These are phyloP conservation scores for Pseudonitzschia multiseries DNA, from an alignment of 108 stramenopile genomes.

Conservation along the genomic window DNA sequence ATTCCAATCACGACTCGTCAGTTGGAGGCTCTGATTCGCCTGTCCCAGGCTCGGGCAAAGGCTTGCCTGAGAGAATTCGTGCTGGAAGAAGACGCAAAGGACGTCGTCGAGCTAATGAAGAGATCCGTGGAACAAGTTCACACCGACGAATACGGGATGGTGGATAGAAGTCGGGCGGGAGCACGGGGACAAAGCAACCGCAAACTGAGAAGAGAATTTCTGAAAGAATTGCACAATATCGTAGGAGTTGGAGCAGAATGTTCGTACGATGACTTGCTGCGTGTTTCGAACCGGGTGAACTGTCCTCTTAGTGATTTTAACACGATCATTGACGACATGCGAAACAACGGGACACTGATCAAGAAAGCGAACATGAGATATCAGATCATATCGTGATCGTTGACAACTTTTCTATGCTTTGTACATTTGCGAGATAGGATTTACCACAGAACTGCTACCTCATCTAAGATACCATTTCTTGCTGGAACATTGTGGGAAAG, in stretches of 20 bases:
- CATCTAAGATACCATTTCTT: too few species aligned
- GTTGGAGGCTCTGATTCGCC: conserved; percentile 92
- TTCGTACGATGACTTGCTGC: conserved; percentile 57
- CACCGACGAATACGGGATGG: conserved; percentile 65
- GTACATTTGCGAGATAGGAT: neutral
- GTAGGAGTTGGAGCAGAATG: conserved; percentile 54
- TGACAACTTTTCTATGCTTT: neutral
- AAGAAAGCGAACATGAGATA: conserved; percentile 55
- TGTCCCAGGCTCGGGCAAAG: conserved; percentile 95
- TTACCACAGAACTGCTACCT: too few species aligned
- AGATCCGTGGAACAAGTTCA: conserved; percentile 71
- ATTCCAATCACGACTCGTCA: conserved; percentile 98
- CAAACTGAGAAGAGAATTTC: conserved; percentile 57
- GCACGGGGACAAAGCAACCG: conserved; percentile 77
- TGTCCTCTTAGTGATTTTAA: conserved; percentile 61
- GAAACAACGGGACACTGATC: conserved; percentile 58
- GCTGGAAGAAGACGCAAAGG: conserved; percentile 92
- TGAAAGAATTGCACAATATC: conserved; percentile 39
- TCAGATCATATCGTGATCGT: conserved; percentile 40
- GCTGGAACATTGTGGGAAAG: too few species aligned
- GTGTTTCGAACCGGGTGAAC: conserved; percentile 60
- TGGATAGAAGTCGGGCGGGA: conserved; percentile 74
- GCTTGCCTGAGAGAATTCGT: conserved; percentile 91
- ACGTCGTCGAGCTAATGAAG: conserved; percentile 92
- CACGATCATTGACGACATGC: conserved; percentile 73